These are phyloP conservation scores for Sporobolomyces pararoseus DNA, from an alignment of 768 basidiomycete genomes.

Conservation along the genomic window DNA sequence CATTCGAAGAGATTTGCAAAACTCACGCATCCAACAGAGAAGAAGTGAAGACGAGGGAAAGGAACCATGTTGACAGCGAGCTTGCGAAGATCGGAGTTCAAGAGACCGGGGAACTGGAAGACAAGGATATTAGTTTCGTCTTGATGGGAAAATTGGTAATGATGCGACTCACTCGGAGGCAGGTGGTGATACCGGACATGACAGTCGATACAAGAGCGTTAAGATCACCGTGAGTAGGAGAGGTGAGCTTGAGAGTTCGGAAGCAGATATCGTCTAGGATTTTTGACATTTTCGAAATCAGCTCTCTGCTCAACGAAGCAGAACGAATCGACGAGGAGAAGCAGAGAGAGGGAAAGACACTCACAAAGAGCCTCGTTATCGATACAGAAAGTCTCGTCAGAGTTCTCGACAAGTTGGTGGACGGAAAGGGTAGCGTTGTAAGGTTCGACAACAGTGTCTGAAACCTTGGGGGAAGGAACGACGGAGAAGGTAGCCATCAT, in stretches of 20 bases:
- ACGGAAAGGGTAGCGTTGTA: slow-evolving; percentile 99
- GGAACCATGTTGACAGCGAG: slow-evolving; percentile 97
- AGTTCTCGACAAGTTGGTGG: slow-evolving; percentile 98
- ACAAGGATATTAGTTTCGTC: background rate
- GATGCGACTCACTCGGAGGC: slow-evolving; percentile 62
- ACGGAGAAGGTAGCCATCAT: slow-evolving; percentile 99
- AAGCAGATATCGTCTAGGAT: slow-evolving; percentile 91
- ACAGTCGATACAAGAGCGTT: slow-evolving; percentile 97
- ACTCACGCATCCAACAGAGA: slow-evolving; percentile 75
- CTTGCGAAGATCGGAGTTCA: slow-evolving; percentile 97
- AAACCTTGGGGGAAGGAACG: slow-evolving; percentile 67
- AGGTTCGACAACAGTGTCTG: slow-evolving; percentile 98
- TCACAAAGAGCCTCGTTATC: slow-evolving; percentile 85
- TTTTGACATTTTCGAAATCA: background rate
- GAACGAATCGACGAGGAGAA: slow-evolving; percentile 49
- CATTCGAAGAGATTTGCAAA: background rate
- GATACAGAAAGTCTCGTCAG: slow-evolving; percentile 99
- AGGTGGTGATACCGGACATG: slow-evolving; percentile 98
- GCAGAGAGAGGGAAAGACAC: background rate
- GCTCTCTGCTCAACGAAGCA: background rate
- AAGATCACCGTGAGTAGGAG: slow-evolving; percentile 94
- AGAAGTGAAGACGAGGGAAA: slow-evolving; percentile 81
- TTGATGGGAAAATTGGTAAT: background rate
- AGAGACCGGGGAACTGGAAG: slow-evolving; percentile 84
- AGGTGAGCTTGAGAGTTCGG: slow-evolving; percentile 88